Base-by-base conservation (phyloP, 805 yeast genomes). In the Cyberlindnera maritima region DNA sequence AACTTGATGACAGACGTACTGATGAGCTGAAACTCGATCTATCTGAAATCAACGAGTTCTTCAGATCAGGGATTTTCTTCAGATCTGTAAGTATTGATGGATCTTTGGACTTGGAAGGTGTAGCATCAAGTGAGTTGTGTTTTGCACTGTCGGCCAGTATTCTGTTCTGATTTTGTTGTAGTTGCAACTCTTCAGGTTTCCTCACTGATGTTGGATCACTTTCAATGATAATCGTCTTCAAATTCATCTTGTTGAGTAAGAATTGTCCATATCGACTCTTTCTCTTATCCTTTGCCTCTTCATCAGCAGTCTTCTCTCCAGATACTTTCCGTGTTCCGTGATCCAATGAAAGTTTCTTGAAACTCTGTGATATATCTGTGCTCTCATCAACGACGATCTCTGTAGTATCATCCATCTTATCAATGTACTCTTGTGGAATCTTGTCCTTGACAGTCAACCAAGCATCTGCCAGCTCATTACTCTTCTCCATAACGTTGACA, bases 201-300 rank as follows among this genome's bases (percentile, higher is more conserved):
- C 41, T 53, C 17, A 51, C 59, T 1, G 65, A 61, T 4, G 60
- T 53, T 48, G 69, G 67, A 28, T 68, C 60, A 11, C 61, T 62
- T 26, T 64, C 63, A 29, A 70, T 59, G 34, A 69, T 53, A 2
- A 70, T 62, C 0, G 76, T 72, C 40, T 63, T 64, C 19, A 71
- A 58, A 49, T 71, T 71, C 70, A 71, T 64, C 43, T 68, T 71
- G n/a, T 68, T 65, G 50, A 69, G 56, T 13, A 71, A 56, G 29
- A 64, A 55, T 17, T 72, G 71, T 7, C 76, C 76, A 29, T 69
- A 65, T 37, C 60, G 47, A 38, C 61, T 59, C 49, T 55, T 54
- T 44, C 63, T 52, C 40, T 55, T 57, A 23, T 60, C 60, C 20
- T 52, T 51, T 19, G 46, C 45, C 2, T 57, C 39, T 14, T 49